Evolutionary conservation across 2,329 filamentous ascomycete genomes (phyloP), one percentile per base, ranked within the genome.

Genomic region (Epichloe elymi): DNA sequence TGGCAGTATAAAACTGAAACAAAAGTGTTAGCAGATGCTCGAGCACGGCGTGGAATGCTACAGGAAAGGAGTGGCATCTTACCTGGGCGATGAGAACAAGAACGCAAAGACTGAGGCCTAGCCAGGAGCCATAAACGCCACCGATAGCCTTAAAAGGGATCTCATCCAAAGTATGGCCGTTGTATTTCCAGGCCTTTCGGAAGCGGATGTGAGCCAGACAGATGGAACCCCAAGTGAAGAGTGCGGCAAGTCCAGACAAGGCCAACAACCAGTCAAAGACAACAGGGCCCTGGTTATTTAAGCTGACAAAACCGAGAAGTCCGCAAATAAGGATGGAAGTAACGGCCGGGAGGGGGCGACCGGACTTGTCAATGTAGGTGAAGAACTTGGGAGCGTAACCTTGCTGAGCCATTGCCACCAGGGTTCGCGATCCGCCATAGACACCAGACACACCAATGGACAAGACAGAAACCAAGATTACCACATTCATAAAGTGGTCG

Each of bases 191-290:
- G 2, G 78, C 80, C 19, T 61, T 60, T 45, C 80, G 78, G 73
- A 83, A 84, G 46, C 80, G 79, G 60, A 84, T 81, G 61, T 84
- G 80, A 3, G 77, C 74, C 15, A 80, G 61, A 62, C 78, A 82
- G 58, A 85, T 79, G 49, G 75, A 79, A 40, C 74, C 79, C 80
- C 80, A 85, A 35, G 79, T 78, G 64, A 82, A 83, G 53, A 84
- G 74, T 46, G 76, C 74, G 15, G 75, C 74, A 5, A 83, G 72
- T 55, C 77, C 79, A 2, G 79, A 82, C 17, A 83, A 67, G 17
- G 80, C 75, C 23, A 78, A 71, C 6, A 84, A 73, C 80, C 80
- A 84, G 59, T 75, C 71, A 55, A 84, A 81, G 41, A 82, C 73
- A 2, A 67, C 65, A 17, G 65, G 63, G 49, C 76, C 76, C 4